These are phyloP conservation scores for Oryza australiensis DNA, from an alignment of 176 grass and related monocot species.

Conservation along the genomic window DNA sequence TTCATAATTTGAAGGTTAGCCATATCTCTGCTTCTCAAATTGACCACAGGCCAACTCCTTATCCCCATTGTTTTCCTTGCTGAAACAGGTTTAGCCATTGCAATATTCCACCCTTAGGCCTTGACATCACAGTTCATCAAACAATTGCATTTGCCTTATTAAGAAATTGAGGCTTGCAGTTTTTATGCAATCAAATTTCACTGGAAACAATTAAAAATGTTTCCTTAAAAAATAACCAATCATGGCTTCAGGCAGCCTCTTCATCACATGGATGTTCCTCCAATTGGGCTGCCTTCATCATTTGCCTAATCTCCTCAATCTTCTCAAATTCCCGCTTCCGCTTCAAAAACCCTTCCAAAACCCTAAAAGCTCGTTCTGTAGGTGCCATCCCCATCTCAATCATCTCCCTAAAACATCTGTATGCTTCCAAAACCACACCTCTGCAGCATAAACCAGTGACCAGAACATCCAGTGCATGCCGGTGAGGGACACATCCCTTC, in stretches of 20 bases:
- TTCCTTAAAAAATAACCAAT: neutral
- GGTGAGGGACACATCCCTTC: slow-evolving; percentile 78
- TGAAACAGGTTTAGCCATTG: slow-evolving; percentile 23
- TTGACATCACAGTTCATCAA: neutral
- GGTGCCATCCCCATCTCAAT: slow-evolving; percentile 52
- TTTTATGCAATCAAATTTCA: neutral
- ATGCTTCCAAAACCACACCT: slow-evolving; percentile 60
- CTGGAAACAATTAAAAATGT: neutral
- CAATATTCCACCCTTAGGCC: slow-evolving; percentile 2
- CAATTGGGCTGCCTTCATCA: slow-evolving; percentile 50
- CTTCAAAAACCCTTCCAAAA: slow-evolving; percentile 69
- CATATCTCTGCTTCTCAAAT: neutral
- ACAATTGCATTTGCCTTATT: neutral
- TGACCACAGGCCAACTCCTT: neutral
- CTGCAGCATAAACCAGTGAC: slow-evolving; percentile 83
- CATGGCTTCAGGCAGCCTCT: neutral
- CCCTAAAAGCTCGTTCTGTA: slow-evolving; percentile 70
- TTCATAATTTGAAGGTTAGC: neutral
- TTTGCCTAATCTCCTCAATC: slow-evolving; percentile 60
- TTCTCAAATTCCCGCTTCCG: slow-evolving; percentile 52
- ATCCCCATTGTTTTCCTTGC: neutral
- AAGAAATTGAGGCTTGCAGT: neutral
- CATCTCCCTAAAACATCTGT: slow-evolving; percentile 68
- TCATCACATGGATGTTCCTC: slow-evolving; percentile 33
- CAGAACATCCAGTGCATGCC: slow-evolving; percentile 77